phyloP scores from a whole-genome alignment of 2,329 filamentous ascomycete species.

The Beauveria scarabaeidicola region DNA sequence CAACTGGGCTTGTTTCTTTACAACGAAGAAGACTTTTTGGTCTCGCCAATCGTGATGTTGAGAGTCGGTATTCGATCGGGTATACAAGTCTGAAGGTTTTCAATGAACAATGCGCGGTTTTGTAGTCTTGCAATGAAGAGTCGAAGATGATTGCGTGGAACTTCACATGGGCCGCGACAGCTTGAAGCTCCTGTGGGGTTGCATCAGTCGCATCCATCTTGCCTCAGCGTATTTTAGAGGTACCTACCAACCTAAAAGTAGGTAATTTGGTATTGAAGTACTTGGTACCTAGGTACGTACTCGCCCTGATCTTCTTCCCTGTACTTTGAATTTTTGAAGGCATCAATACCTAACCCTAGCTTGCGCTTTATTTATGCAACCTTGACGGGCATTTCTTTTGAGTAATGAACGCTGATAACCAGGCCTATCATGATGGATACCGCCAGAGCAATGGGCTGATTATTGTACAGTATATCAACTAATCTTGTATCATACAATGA shows the following conservation, averaged over 20 bases:
- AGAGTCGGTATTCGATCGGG: not conserved
- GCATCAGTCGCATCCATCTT: not conserved
- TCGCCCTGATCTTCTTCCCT: not conserved
- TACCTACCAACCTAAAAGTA: not conserved
- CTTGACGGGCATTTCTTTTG: no score
- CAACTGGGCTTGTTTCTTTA: not conserved
- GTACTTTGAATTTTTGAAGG: no score
- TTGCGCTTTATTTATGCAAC: no score
- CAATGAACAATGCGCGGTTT: not conserved
- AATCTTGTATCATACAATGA: not conserved
- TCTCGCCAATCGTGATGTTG: not conserved
- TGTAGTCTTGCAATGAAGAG: not conserved
- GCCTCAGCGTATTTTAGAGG: not conserved
- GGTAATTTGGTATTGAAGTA: no score
- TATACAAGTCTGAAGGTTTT: not conserved
- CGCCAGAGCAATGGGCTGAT: not conserved
- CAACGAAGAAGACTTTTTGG: not conserved
- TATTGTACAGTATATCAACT: not conserved
- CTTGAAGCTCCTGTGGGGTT: conserved; percentile 11
- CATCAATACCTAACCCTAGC: no score
- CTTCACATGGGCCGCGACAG: conserved; percentile 5
- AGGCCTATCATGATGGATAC: not conserved
- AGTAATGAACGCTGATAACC: no score
- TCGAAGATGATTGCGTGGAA: not conserved
- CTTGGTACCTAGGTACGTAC: not conserved